A percentile compares a stretch with the other conserved stretches of the same genome.
Conservation (phyloP, 768 basidiomycete genomes). For the Lentinula raphanica region DNA sequence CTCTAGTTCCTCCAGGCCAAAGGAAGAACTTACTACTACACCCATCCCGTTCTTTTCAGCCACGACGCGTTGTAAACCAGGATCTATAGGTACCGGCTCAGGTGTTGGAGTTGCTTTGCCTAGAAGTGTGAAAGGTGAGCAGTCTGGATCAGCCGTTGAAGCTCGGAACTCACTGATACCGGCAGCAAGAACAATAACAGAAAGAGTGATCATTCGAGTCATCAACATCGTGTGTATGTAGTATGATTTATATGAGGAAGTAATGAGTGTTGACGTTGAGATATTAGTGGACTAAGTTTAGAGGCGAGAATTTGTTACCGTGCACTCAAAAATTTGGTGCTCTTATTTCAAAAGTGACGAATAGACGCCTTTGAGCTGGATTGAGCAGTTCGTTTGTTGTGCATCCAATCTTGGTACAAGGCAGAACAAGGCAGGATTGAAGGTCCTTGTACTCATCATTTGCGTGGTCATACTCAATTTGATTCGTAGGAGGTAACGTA, state of each 20-base stretch:
- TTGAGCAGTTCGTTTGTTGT: not conserved
- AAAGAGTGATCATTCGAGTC: not conserved
- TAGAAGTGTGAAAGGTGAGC: not conserved
- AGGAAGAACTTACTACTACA: not conserved
- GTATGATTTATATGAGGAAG: not conserved
- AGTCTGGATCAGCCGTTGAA: not conserved
- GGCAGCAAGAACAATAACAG: not conserved
- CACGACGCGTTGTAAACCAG: not conserved
- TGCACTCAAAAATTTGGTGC: too few relatives aligned
- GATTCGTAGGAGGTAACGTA: too few relatives aligned
- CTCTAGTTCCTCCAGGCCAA: not conserved
- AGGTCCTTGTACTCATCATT: too few relatives aligned
- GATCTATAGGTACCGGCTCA: not conserved
- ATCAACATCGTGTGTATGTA: conserved; percentile 2
- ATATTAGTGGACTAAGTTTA: too few relatives aligned
- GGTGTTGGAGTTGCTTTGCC: conserved; percentile 1
- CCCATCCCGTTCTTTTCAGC: conserved; percentile 2
- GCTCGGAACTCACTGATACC: not conserved
- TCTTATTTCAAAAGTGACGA: not conserved
- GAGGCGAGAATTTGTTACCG: too few relatives aligned
- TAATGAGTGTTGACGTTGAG: too few relatives aligned
- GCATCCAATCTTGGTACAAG: not conserved
- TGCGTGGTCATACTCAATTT: too few relatives aligned
- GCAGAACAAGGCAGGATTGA: not conserved
- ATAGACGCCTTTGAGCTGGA: not conserved